Conservation (phyloP, 2,329 filamentous ascomycete genomes). For the Monilinia fructigena region DNA sequence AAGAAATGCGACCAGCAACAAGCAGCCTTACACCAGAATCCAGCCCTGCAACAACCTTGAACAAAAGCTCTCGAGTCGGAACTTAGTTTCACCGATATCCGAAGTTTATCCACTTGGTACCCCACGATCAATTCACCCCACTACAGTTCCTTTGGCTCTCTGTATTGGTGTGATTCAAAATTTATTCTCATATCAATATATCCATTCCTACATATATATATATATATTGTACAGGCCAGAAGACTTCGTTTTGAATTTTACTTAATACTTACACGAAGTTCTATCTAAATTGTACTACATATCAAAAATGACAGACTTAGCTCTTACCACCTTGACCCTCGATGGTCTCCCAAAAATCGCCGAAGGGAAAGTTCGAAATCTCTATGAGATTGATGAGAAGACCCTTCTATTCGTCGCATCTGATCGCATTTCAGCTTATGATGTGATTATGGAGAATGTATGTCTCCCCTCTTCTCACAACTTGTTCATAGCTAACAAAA, state of each 20-base stretch:
- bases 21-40: slow-evolving; percentile 10
- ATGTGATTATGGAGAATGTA: slow-evolving; percentile 83
- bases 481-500: slow-evolving; percentile 33
- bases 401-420: slow-evolving; percentile 80
- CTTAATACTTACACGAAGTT: not conserved
- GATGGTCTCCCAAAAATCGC: slow-evolving; percentile 19
- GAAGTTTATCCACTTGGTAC: not conserved
- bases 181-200: not conserved
- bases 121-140: not conserved
- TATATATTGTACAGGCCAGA: not conserved
- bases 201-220: not conserved
- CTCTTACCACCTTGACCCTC: slow-evolving; percentile 14
- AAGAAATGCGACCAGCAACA: slow-evolving; percentile 9
- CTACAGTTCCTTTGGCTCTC: not conserved
- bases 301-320: slow-evolving; percentile 14
- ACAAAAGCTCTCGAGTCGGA: not conserved
- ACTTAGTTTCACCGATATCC: slow-evolving; percentile 13
- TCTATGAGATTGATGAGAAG: slow-evolving; percentile 69
- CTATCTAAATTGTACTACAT: not conserved
- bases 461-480: slow-evolving; percentile 44
- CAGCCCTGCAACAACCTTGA: slow-evolving; percentile 4
- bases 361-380: slow-evolving; percentile 71
- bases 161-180: not conserved
- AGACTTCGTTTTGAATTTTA: not conserved
- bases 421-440: slow-evolving; percentile 92